Evolutionary conservation across 2,329 filamentous ascomycete genomes (phyloP).

Genomic region (Massarina eburnea): DNA sequence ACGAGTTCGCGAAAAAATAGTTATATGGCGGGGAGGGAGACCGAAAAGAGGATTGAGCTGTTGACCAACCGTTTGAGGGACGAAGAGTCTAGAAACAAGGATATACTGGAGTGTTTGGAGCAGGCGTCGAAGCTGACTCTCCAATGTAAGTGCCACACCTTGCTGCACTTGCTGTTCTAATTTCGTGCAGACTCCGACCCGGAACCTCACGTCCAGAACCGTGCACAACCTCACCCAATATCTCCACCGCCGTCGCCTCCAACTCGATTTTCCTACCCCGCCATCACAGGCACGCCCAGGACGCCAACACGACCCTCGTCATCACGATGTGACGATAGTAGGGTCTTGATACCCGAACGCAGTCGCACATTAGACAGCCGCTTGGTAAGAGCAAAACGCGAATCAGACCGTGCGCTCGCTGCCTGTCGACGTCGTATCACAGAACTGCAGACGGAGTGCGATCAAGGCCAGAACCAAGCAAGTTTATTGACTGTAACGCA

Average conservation of each 20-base stretch:
- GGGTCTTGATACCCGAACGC: conserved; percentile 19
- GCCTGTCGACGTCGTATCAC: conserved; percentile 38
- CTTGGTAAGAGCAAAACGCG: conserved; percentile 39
- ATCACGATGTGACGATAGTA: conserved; percentile 27
- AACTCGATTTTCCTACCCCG: conserved; percentile 20
- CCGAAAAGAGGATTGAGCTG: conserved; percentile 37
- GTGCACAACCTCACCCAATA: conserved; percentile 25
- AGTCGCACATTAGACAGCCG: conserved; percentile 34
- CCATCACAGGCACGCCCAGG: conserved; percentile 16
- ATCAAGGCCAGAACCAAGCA: conserved; percentile 26
- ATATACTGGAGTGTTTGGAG: conserved; percentile 41
- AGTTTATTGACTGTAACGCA: conserved; percentile 19
- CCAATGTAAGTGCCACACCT: conserved; percentile 28
- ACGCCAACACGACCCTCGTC: conserved; percentile 26
- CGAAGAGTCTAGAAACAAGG: conserved; percentile 40
- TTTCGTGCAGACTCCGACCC: conserved; percentile 26
- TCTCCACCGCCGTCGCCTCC: conserved; percentile 40
- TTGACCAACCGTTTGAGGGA: conserved; percentile 33
- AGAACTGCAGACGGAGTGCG: conserved; percentile 34
- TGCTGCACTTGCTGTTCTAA: conserved; percentile 5
- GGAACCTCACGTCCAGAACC: conserved; percentile 20
- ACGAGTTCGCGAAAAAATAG: conserved; percentile 33
- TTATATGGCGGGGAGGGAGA: conserved; percentile 34
- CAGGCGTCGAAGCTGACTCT: conserved; percentile 40
- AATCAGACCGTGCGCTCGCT: conserved; percentile 40